Evolutionary conservation across 768 basidiomycete species (phyloP).

Genomic region (Hericium rajendrae): DNA sequence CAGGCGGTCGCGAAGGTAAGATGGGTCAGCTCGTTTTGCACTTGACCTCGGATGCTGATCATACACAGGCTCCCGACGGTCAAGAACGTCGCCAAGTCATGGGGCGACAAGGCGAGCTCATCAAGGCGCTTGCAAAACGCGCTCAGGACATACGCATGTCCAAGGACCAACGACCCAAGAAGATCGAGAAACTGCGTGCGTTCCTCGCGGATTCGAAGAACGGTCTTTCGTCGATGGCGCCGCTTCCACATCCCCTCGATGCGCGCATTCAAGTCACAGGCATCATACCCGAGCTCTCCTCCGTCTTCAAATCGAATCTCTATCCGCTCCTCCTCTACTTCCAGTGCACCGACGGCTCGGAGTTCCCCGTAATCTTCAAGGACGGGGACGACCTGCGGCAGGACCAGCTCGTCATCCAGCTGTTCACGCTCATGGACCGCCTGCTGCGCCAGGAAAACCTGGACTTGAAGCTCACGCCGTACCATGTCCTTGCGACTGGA

Average conservation of each 20-base stretch:
- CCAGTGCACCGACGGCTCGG: constrained; percentile 71
- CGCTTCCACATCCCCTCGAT: constrained; percentile 85
- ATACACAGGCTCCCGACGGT: constrained; percentile 56
- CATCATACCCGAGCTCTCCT: constrained; percentile 84
- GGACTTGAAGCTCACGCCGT: constrained; percentile 85
- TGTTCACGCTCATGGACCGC: constrained; percentile 98
- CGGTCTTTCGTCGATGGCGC: constrained; percentile 65
- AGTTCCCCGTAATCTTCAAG: constrained; percentile 96
- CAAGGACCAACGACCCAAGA: constrained; percentile 92
- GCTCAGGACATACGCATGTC: constrained; percentile 82
- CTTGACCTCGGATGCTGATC: not conserved
- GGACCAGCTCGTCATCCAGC: constrained; percentile 94
- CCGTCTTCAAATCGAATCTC: constrained; percentile 95
- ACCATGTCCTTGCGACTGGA: constrained; percentile 89
- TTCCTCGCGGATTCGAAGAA: constrained; percentile 81
- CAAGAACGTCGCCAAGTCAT: constrained; percentile 79
- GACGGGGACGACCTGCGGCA: constrained; percentile 98
- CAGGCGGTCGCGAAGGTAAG: constrained; percentile 77
- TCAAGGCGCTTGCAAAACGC: constrained; percentile 76
- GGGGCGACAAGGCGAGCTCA: constrained; percentile 82
- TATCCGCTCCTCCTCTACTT: constrained; percentile 89
- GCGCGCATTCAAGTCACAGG: constrained; percentile 80
- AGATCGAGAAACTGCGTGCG: constrained; percentile 90
- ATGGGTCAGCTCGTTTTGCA: too few species aligned
- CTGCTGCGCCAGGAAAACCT: constrained; percentile 90